Evolutionary conservation across 129 eudicot species (phyloP), one percentile per base, ranked within the genome.

Genomic region (Arctium lappa): DNA sequence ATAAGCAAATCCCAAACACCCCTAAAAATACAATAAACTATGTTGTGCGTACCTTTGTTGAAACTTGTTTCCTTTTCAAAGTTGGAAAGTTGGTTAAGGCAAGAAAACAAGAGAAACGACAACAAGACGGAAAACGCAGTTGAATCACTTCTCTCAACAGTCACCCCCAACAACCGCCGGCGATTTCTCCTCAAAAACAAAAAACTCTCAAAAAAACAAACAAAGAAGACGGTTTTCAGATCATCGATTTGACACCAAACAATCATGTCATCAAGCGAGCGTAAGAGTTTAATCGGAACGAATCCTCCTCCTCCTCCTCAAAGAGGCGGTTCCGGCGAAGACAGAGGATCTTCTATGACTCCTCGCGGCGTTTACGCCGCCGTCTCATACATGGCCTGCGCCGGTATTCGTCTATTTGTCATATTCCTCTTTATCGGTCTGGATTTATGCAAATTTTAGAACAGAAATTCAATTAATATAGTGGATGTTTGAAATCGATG

Each of bases 301-400:
- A 60, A 16, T 60, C 68, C 68, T 60, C 22, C 68, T 62, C 87
- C 92, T 72, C 83, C 89, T 7, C 72, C 37, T 27, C 76, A 39
- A 44, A 60, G 77, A 80, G 84, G 85, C 81, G 86, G 62, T 56
- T 68, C 76, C 53, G 81, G 63, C 72, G 93, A 91, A 38, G 92
- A 91, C 22, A 85, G 82, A 86, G 95, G 95, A 56, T 90, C 99
- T 76, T 85, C 95, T 86, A 95, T 95, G 92, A 88, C 94, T 3
- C 80, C 86, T 60, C 92, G 93, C 30, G 99, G 99, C 12, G 97
- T 91, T 78, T 95, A 86, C 62, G 99, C 99, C 32, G 99, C 99
- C 80, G 42, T 93, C 66, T 95, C 95, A 40, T 93, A 95, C 87
- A 95, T 95, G 99, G 38, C 94, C 72, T 95, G 98, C 42, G 99